Base-by-base conservation (phyloP, 257 asterid species). In the Fraxinus excelsior region DNA sequence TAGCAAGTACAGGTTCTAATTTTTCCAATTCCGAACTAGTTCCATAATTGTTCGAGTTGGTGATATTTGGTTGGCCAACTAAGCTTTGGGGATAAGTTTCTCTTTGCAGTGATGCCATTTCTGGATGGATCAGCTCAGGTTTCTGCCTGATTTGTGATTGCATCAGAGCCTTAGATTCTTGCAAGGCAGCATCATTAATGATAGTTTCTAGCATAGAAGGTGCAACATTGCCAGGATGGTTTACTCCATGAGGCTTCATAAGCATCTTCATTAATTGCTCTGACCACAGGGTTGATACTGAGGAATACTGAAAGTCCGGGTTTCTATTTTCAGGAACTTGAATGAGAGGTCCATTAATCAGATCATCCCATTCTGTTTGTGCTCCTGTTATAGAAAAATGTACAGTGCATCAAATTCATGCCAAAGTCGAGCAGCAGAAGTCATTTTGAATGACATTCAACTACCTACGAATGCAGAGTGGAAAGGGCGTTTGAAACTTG, bases 401-500 rank as follows among this genome's bases (percentile, higher is more conserved):
- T n/a, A 71, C 35, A 51, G 56, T 28, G 10, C 21, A 44, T 74
- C 10, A 71, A 64, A 31, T 32, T 51, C 21, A 65, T 35, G 31
- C 44, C 23, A 29, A 25, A 51, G 18, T 18, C 35, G 7, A 26
- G 9, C 5, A 19, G 37, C 46, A 75, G 9, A 44, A 62, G 70
- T 19, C 3, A 1, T 46, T 69, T 18, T 32, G 35, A 70, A 53
- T 31, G 51, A 53, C 9, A 76, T 62, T 28, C 51, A 72, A 84
- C 62, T 82, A 91, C 96, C 95, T 19, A 88, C 29, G 74, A 90
- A 90, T 46, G 96, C 83, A 2, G 98, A 84, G 85, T 90, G 98
- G 85, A 87, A 92, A 72, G 98, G 98, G 40, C 97, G 96, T 80
- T 94, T 94, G 58, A 90, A 74, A 74, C 91, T 94, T 10, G 94